phyloP scores from a whole-genome alignment of 768 basidiomycete species.

The Lentinula guzmanii region DNA sequence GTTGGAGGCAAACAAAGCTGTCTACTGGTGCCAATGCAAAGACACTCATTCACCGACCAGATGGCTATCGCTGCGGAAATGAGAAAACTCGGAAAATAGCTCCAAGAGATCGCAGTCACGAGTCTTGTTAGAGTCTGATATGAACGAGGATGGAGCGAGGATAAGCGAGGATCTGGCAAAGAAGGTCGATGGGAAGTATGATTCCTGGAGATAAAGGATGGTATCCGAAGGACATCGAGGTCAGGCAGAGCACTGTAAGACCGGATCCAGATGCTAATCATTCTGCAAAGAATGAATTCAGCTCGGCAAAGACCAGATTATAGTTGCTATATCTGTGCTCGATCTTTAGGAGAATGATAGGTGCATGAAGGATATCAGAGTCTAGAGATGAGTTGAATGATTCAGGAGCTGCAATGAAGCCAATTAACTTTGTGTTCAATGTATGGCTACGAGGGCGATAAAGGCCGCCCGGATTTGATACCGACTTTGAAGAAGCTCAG shows the following conservation, averaged over 20 bases:
- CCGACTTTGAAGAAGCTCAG: background rate
- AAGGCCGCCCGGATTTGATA: background rate
- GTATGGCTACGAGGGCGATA: too few relatives aligned
- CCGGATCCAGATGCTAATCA: background rate
- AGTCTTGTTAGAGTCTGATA: background rate
- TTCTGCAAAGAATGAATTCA: background rate
- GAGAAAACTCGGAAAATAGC: background rate
- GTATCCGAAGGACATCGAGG: background rate
- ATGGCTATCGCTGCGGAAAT: background rate
- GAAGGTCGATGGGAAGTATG: background rate
- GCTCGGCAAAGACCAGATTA: constrained; percentile 2
- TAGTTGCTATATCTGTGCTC: background rate
- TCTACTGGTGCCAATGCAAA: background rate
- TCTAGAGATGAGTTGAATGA: too few relatives aligned
- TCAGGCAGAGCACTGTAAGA: background rate
- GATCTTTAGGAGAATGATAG: background rate
- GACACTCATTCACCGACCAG: background rate
- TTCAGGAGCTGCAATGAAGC: too few relatives aligned
- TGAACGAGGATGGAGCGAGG: background rate
- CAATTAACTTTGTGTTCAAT: too few relatives aligned
- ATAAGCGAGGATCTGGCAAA: background rate
- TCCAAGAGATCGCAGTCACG: background rate
- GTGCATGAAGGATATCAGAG: background rate
- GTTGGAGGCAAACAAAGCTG: background rate
- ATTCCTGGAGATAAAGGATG: background rate